Conservation (phyloP, 176 grass and related monocot genomes). For the Neostapfia colusana region DNA sequence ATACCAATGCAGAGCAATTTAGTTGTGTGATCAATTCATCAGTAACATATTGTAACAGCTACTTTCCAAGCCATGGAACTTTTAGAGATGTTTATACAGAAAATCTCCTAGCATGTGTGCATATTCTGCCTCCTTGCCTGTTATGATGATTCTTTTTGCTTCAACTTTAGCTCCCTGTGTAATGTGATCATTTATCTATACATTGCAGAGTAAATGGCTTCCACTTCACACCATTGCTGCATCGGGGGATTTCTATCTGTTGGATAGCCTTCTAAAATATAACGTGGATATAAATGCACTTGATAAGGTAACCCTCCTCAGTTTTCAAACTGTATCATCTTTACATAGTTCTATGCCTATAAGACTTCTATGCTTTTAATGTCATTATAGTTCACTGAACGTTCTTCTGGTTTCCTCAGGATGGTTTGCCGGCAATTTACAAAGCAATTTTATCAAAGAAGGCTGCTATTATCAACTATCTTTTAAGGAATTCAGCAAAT, state of each 20-base stretch:
- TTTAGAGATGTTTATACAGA: not conserved
- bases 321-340: not conserved
- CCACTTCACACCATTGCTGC: conserved; percentile 80
- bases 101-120: not conserved
- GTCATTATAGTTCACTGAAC: not conserved
- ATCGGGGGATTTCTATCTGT: conserved; percentile 86
- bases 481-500: conserved; percentile 93
- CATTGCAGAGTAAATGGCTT: conserved; percentile 81
- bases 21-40: not conserved
- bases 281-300: conserved; percentile 74
- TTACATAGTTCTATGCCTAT: not conserved
- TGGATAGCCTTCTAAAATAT: conserved; percentile 77
- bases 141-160: conserved; percentile 13
- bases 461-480: conserved; percentile 85
- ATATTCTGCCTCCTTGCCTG: conserved; percentile 10
- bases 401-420: conserved; percentile 44
- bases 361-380: not conserved
- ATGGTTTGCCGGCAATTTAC: conserved; percentile 78
- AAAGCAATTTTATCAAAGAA: conserved; percentile 93
- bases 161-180: conserved; percentile 21
- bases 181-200: conserved; percentile 12
- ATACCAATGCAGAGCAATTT: conserved; percentile 8
- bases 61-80: not conserved
- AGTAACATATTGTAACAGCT: not conserved
- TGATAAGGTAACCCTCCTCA: conserved; percentile 67